Evolutionary conservation across 2,329 filamentous ascomycete species (phyloP).

Genomic region (Sordariomycetes sp.): DNA sequence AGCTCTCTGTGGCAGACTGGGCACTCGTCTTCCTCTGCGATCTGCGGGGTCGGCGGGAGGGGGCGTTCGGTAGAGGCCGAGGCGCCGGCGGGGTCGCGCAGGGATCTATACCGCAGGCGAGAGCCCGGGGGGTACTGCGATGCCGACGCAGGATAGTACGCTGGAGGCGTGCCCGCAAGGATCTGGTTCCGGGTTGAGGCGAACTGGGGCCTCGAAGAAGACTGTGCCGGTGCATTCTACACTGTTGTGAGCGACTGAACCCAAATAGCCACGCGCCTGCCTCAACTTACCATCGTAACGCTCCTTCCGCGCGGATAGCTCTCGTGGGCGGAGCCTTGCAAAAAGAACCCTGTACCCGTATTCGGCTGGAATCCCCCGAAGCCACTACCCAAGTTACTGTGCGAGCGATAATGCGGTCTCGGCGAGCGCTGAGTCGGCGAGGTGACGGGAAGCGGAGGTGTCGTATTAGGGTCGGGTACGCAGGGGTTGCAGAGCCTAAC

Average conservation of each 20-base stretch:
- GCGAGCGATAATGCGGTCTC: conserved; percentile 31
- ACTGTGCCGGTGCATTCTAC: conserved; percentile 6
- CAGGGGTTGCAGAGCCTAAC: conserved; percentile 53
- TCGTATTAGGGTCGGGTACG: conserved; percentile 50
- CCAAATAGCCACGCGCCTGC: no score
- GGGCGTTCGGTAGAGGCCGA: conserved; percentile 25
- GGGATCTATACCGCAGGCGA: conserved; percentile 15
- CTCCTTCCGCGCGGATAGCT: conserved; percentile 27
- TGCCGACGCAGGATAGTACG: conserved; percentile 18
- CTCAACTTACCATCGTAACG: conserved; percentile 34
- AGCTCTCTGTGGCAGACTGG: conserved; percentile 66
- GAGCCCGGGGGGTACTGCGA: conserved; percentile 4
- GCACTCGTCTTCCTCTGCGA: conserved; percentile 67
- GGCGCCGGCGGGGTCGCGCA: conserved; percentile 18
- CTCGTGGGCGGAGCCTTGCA: conserved; percentile 2
- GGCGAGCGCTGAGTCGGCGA: conserved; percentile 21
- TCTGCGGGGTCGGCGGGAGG: conserved; percentile 33
- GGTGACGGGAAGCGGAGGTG: conserved; percentile 36
- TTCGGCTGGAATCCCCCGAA: neutral
- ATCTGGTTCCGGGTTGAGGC: conserved; percentile 24
- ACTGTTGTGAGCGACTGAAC: neutral
- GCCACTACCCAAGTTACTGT: conserved; percentile 28
- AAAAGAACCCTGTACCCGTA: conserved; percentile 1
- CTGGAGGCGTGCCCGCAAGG: conserved; percentile 25
- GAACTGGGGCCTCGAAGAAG: conserved; percentile 14